These are phyloP conservation scores for Fusarium pseudoanthophilum DNA, from an alignment of 2,329 filamentous ascomycete genomes.

Conservation along the genomic window DNA sequence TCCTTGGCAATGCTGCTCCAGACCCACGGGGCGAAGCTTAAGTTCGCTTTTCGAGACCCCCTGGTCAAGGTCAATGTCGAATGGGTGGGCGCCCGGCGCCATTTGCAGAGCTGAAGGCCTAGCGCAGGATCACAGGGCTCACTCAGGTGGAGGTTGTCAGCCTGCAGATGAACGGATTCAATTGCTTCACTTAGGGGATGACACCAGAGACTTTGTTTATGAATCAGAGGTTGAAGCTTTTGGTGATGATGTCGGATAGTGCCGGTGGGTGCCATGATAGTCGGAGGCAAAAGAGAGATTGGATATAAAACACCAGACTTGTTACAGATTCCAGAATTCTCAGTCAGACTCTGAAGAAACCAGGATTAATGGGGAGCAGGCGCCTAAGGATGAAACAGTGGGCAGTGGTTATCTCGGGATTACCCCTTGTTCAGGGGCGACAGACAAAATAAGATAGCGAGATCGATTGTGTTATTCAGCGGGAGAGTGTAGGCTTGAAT, in stretches of 20 bases:
- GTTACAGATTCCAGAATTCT: constrained; percentile 36
- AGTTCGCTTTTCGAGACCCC: constrained; percentile 31
- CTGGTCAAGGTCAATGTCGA: constrained; percentile 31
- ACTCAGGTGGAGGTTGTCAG: constrained; percentile 11
- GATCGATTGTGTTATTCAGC: too few relatives aligned
- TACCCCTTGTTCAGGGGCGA: constrained; percentile 18
- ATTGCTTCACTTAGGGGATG: not conserved
- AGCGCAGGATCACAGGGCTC: constrained; percentile 23
- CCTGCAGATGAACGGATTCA: constrained; percentile 8
- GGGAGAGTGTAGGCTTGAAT: not conserved
- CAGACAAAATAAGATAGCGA: constrained; percentile 6
- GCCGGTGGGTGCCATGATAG: not conserved
- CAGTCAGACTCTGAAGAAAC: constrained; percentile 13
- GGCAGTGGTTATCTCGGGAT: constrained; percentile 30
- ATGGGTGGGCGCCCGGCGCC: not conserved
- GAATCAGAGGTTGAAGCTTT: constrained; percentile 2
- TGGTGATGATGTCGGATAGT: not conserved
- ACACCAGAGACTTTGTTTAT: not conserved
- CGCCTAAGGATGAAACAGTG: constrained; percentile 34
- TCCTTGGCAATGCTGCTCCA: constrained; percentile 23
- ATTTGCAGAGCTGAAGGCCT: constrained; percentile 27
- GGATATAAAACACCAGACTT: constrained; percentile 28
- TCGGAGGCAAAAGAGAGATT: not conserved
- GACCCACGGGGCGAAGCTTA: constrained; percentile 27
- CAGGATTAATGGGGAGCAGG: constrained; percentile 17